phyloP scores from a whole-genome alignment of 2,329 filamentous ascomycete genomes.

The Cytospora chrysosperma region DNA sequence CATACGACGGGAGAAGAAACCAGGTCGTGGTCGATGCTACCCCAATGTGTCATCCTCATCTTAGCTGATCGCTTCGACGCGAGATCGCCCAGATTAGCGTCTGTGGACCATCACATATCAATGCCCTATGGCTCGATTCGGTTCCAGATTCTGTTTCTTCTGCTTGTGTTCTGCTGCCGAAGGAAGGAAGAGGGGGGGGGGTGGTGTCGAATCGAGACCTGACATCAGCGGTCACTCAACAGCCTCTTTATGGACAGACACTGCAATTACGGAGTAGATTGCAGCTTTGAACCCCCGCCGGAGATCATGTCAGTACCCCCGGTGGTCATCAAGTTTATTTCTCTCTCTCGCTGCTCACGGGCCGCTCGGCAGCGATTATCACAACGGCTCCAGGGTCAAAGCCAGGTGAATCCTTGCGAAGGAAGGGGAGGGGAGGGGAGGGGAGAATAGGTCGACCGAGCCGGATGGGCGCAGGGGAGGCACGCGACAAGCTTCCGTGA shows the following conservation, averaged over 20 bases:
- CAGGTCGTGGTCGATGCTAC: background rate
- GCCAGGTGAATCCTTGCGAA: background rate
- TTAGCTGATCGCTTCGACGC: background rate
- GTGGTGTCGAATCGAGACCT: background rate
- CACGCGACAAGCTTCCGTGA: background rate
- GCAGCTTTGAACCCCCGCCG: background rate
- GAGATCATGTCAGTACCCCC: background rate
- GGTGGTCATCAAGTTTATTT: background rate
- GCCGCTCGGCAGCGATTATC: background rate
- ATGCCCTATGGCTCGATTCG: background rate
- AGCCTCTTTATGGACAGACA: background rate
- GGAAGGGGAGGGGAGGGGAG: background rate
- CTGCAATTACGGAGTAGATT: background rate
- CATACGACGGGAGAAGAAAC: background rate
- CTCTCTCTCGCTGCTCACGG: background rate
- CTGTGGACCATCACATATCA: background rate
- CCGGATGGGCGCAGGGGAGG: background rate
- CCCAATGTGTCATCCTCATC: background rate
- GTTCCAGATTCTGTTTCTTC: background rate
- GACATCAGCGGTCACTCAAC: background rate
- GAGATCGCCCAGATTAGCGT: background rate
- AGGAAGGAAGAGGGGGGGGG: background rate
- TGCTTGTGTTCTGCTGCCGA: background rate
- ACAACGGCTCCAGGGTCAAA: background rate
- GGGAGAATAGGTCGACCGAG: background rate